Conservation (phyloP, 768 basidiomycete genomes). For the Lactarius trivialis region DNA sequence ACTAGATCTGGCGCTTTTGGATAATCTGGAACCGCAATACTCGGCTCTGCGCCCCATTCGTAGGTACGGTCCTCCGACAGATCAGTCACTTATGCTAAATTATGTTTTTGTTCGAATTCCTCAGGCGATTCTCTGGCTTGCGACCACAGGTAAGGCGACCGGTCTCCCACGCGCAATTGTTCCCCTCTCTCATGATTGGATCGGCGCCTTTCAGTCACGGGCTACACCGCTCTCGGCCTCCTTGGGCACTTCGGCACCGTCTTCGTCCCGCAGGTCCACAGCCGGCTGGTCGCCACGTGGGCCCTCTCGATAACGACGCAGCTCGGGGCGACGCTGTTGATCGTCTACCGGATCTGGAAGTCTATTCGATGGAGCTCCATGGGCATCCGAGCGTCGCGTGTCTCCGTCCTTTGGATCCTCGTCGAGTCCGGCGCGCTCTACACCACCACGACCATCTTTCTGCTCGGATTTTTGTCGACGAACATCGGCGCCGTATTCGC, state of each 20-base stretch:
- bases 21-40: constrained; percentile 15
- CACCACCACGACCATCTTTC: neutral
- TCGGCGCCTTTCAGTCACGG: neutral
- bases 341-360: constrained; percentile 9
- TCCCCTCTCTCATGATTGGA: neutral
- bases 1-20: constrained; percentile 20
- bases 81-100: neutral
- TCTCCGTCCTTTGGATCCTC: constrained; percentile 11
- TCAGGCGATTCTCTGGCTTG: neutral
- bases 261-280: neutral
- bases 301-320: constrained; percentile 16
- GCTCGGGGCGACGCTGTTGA: constrained; percentile 13
- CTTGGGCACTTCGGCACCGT: neutral
- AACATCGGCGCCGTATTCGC: constrained; percentile 2
- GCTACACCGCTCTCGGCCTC: constrained; percentile 6
- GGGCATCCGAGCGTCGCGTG: neutral
- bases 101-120: neutral
- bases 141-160: constrained; percentile 1
- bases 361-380: neutral
- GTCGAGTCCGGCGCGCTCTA: constrained; percentile 19
- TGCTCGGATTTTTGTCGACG: constrained; percentile 10
- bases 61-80: neutral
- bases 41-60: constrained; percentile 6
- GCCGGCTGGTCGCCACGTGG: constrained; percentile 13
- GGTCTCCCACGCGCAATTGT: neutral